phyloP scores from a whole-genome alignment of 805 yeast genomes.

The Metschnikowia reukaufii region DNA sequence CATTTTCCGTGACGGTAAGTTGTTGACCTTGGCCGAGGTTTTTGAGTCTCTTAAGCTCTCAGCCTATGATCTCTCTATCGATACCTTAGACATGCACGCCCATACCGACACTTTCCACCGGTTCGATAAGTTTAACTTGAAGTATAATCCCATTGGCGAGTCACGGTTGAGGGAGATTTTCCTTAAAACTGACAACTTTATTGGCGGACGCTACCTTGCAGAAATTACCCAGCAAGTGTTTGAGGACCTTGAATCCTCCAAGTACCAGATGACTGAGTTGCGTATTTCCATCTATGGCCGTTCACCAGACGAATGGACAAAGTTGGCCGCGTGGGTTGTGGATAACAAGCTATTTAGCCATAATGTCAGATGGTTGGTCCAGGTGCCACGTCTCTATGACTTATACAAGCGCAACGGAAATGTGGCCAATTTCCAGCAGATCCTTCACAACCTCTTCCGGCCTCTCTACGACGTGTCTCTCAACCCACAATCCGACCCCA shows the following conservation, averaged over 20 bases:
- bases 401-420: slow-evolving; percentile 76
- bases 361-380: slow-evolving; percentile 96
- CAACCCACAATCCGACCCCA: slow-evolving; percentile 87
- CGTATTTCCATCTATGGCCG: slow-evolving; percentile 95
- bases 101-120: slow-evolving; percentile 97
- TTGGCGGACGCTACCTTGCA: slow-evolving; percentile 85
- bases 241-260: slow-evolving; percentile 90
- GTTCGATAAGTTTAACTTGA: slow-evolving; percentile 94
- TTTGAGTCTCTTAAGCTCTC: slow-evolving; percentile 87
- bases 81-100: slow-evolving; percentile 98
- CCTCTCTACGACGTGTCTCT: slow-evolving; percentile 90
- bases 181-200: slow-evolving; percentile 90
- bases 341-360: slow-evolving; percentile 90
- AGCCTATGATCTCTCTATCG: slow-evolving; percentile 93
- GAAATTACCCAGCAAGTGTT: slow-evolving; percentile 93
- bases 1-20: slow-evolving; percentile 87
- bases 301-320: slow-evolving; percentile 89
- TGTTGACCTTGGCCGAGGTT: slow-evolving; percentile 83
- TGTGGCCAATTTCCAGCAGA: slow-evolving; percentile 70
- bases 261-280: slow-evolving; percentile 96
- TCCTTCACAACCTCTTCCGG: slow-evolving; percentile 73
- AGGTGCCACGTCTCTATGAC: slow-evolving; percentile 91
- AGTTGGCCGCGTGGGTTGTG: slow-evolving; percentile 90
- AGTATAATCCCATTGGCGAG: slow-evolving; percentile 97
- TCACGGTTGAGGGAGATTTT: slow-evolving; percentile 95